phyloP scores from a whole-genome alignment of 352 stramenopile genomes.

The Phytopythium helicoides region DNA sequence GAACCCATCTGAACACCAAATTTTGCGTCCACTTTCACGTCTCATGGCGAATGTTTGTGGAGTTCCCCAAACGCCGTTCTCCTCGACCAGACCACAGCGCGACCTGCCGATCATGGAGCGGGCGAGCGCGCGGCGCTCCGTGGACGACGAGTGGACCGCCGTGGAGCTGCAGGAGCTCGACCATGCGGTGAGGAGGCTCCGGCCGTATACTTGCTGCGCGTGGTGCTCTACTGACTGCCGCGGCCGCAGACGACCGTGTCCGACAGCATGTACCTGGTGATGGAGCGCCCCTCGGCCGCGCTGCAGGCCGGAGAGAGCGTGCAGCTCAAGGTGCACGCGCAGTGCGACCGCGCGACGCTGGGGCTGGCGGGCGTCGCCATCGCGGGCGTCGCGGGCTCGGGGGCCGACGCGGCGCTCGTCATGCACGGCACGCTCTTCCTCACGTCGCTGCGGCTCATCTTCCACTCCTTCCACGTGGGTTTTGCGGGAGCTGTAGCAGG shows the following conservation, averaged over 20 bases:
- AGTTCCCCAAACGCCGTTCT: neutral
- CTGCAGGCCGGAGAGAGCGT: slow-evolving; percentile 67
- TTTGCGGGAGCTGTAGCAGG: slow-evolving; percentile 1
- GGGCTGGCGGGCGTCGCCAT: slow-evolving; percentile 29
- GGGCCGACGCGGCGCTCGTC: slow-evolving; percentile 12
- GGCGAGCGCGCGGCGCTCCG: slow-evolving; percentile 28
- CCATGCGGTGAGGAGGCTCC: slow-evolving; percentile 47
- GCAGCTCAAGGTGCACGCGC: slow-evolving; percentile 68
- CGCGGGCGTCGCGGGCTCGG: slow-evolving; percentile 11
- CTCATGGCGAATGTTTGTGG: too few species aligned
- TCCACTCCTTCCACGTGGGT: slow-evolving; percentile 68
- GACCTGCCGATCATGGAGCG: neutral
- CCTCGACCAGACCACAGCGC: neutral
- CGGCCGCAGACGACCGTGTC: slow-evolving; percentile 59
- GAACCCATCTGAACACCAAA: too few species aligned
- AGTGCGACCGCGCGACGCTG: slow-evolving; percentile 58
- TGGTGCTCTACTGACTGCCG: neutral
- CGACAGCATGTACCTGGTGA: slow-evolving; percentile 79
- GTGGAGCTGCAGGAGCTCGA: slow-evolving; percentile 80
- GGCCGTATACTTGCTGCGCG: neutral
- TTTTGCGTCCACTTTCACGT: neutral
- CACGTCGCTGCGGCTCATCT: slow-evolving; percentile 69
- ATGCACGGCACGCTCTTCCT: slow-evolving; percentile 74
- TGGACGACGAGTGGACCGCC: slow-evolving; percentile 86
- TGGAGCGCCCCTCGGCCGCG: slow-evolving; percentile 52